phyloP scores from a whole-genome alignment of 495 filamentous ascomycete species.

The Penicillium subrubescens region DNA sequence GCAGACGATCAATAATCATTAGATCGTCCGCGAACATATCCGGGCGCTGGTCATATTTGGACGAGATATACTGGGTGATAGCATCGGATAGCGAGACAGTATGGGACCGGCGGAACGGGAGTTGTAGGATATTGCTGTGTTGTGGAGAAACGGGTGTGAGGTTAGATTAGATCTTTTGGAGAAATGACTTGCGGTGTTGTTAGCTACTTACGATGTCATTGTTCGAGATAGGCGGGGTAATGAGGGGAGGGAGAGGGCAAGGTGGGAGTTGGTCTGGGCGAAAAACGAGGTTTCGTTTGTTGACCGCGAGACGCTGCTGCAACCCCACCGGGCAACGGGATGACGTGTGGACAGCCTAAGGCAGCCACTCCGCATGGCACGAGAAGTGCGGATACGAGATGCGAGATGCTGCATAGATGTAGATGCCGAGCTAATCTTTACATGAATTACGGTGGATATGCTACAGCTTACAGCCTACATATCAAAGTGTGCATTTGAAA shows the following conservation, averaged over 20 bases:
- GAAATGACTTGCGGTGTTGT: background rate
- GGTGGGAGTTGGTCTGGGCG: constrained; percentile 16
- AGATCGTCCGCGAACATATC: constrained; percentile 95
- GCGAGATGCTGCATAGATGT: background rate
- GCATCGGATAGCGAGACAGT: constrained; percentile 74
- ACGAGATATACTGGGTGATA: constrained; percentile 94
- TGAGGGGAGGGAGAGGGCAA: background rate
- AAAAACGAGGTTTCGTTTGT: constrained; percentile 34
- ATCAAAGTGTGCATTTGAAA: background rate
- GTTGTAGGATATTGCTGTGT: constrained; percentile 55
- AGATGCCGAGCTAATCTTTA: background rate
- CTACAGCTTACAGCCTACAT: background rate
- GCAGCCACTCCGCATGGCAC: constrained; percentile 17
- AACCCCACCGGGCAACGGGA: constrained; percentile 41
- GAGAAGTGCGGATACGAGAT: background rate
- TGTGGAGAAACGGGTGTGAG: background rate
- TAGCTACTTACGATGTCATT: constrained; percentile 48
- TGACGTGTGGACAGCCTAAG: constrained; percentile 38
- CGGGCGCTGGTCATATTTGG: constrained; percentile 98
- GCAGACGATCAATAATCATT: constrained; percentile 78
- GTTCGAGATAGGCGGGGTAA: constrained; percentile 21
- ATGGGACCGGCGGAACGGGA: constrained; percentile 88
- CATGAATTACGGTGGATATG: background rate
- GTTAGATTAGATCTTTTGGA: background rate
- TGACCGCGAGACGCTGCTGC: constrained; percentile 33